phyloP scores from a whole-genome alignment of 1,284 basidiomycete genomes.

The Schizophyllum commune region DNA sequence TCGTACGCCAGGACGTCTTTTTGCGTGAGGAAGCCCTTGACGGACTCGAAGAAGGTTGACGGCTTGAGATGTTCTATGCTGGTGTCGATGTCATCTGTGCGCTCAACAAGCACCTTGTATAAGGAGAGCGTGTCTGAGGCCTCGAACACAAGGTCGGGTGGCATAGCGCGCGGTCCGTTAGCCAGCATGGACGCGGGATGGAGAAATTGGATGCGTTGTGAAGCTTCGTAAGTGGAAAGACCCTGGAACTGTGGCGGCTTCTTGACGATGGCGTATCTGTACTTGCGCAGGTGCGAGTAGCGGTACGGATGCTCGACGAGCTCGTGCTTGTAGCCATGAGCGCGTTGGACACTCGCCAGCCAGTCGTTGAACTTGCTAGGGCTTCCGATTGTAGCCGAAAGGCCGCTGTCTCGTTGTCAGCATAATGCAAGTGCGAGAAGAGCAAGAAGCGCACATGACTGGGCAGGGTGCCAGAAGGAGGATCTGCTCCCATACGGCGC shows the following conservation, averaged over 20 bases:
- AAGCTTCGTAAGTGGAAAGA: conserved; percentile 27
- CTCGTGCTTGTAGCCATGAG: conserved; percentile 47
- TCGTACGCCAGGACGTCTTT: conserved; percentile 57
- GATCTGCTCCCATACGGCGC: conserved; percentile 66
- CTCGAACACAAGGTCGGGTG: conserved; percentile 56
- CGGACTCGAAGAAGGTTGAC: conserved; percentile 32
- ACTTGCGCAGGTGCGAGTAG: conserved; percentile 68
- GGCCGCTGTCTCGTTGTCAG: conserved; percentile 34
- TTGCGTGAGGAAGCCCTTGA: conserved; percentile 36
- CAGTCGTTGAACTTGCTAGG: conserved; percentile 59
- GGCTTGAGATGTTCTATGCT: conserved; percentile 31
- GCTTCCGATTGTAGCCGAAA: conserved; percentile 63
- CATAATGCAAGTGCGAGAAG: background rate
- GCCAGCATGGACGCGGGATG: conserved; percentile 53
- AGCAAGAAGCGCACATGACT: conserved; percentile 42
- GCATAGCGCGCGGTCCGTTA: conserved; percentile 41
- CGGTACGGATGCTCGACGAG: conserved; percentile 58
- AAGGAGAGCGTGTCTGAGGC: conserved; percentile 46
- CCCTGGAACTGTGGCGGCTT: conserved; percentile 25
- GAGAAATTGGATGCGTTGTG: conserved; percentile 38
- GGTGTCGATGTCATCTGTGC: conserved; percentile 21
- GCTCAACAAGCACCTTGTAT: conserved; percentile 33
- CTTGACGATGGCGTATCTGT: conserved; percentile 37
- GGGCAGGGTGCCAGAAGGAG: conserved; percentile 58
- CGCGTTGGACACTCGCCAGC: conserved; percentile 52